Base-by-base conservation (phyloP, 2,329 filamentous ascomycete species). In the Ascochyta pisi region DNA sequence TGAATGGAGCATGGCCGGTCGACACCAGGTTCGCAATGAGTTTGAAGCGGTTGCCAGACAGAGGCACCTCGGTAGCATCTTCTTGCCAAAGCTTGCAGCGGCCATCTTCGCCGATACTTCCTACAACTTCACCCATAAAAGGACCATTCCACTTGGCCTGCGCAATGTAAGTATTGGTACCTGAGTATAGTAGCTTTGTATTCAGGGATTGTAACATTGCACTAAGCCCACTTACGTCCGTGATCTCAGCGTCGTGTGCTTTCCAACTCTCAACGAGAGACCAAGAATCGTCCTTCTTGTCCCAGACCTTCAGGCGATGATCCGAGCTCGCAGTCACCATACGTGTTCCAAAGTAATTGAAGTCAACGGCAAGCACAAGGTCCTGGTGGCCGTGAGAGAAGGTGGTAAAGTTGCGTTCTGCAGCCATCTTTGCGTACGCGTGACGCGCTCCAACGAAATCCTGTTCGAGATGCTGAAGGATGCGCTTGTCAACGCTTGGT, bases 81-180 rank as follows among this genome's bases (percentile, higher is more conserved):
- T 97, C 94, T 58, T 90, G 89, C 94, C 94, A 98, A 62, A 98
- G 83, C 73, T 92, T 91, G 80, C 96, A 92, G 74, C 89, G 88
- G 69, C 94, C 91, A 68, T 97, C 94, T 69, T 94, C 90, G 60
- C 91, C 92, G 57, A 97, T 89, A 50, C 90, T 96, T 53, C 89
- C 93, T 65, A 98, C 82, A 67, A 96, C 86, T 71, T 95, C 92
- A 64, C 95, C 95, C 57, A 95, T 88, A 61, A 91, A 94, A 0
- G 92, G 90, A 1, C 92, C 91, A 54, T 96, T 90, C 93, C 94
- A 98, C 82, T 95, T 91, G 50, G 96, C 87, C 91, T 94, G 70
- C 44, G 16, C 41, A 7, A 10, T 35, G 50, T 74, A 58, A 74
- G 69, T 59, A 54, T 31, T 27, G 38, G 22, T 9, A 8, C 9